Evolutionary conservation across 257 asterid genomes (phyloP).

Genomic region (Jacaranda mimosifolia): DNA sequence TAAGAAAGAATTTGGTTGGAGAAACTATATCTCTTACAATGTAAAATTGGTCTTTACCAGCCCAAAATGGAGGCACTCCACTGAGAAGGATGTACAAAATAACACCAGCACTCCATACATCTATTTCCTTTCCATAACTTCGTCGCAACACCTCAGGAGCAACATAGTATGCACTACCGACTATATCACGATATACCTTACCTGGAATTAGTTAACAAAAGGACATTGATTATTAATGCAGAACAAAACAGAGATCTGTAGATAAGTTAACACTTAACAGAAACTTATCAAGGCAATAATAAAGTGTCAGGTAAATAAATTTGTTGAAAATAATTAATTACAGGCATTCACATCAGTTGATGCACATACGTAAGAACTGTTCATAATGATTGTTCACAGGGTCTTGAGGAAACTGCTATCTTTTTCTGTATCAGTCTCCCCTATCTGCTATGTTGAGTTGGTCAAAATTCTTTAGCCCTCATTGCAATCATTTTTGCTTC

Average conservation of each 20-base stretch:
- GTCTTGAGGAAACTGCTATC: neutral
- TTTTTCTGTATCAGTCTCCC: neutral
- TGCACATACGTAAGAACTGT: neutral
- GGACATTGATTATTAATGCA: neutral
- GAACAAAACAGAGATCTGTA: slow-evolving; percentile 6
- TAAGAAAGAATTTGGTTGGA: slow-evolving; percentile 3
- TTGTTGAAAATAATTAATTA: neutral
- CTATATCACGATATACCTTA: slow-evolving; percentile 79
- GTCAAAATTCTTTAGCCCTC: neutral
- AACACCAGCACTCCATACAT: slow-evolving; percentile 96
- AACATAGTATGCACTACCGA: slow-evolving; percentile 92
- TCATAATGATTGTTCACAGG: neutral
- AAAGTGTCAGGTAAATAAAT: too few relatives aligned
- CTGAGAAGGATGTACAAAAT: slow-evolving; percentile 84
- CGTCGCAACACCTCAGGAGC: slow-evolving; percentile 90
- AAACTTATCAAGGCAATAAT: too few relatives aligned
- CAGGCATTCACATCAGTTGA: neutral
- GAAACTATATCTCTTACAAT: neutral
- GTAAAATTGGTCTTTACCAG: slow-evolving; percentile 57
- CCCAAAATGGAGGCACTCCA: slow-evolving; percentile 98
- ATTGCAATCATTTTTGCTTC: neutral
- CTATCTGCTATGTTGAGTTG: neutral
- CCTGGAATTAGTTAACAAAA: slow-evolving; percentile 53
- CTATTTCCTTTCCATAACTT: slow-evolving; percentile 83
- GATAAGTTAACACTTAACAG: neutral